Conservation (phyloP, 208 protist genomes). For the Acanthamoeba lenticulata region DNA sequence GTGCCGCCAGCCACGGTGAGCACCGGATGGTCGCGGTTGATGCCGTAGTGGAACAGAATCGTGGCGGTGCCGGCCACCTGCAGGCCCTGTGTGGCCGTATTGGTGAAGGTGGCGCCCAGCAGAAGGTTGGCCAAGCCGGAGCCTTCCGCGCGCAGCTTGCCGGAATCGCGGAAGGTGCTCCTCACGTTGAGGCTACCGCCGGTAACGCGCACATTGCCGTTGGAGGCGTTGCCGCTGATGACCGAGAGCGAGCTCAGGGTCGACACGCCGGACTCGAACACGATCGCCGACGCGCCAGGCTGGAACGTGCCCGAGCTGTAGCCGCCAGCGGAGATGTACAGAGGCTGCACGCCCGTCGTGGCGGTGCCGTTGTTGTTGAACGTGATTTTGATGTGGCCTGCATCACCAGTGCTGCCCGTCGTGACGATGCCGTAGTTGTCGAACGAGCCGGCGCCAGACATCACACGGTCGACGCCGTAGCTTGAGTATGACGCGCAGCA, state of each 20-base stretch:
- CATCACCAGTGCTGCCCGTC: not conserved
- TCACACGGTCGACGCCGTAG: not conserved
- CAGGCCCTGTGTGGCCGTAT: not conserved
- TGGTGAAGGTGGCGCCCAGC: conserved; percentile 22
- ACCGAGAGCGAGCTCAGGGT: not conserved
- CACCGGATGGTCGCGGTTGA: not conserved
- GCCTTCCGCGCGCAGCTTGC: not conserved
- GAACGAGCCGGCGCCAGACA: not conserved
- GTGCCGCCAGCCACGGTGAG: not conserved
- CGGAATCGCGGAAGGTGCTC: not conserved
- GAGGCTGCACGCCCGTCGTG: not conserved
- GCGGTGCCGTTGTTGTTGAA: conserved; percentile 68
- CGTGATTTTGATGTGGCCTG: not conserved
- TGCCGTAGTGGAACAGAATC: conserved; percentile 5
- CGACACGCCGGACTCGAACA: conserved; percentile 18
- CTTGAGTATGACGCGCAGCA: not conserved
- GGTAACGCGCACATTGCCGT: not conserved
- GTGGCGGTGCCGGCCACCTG: not conserved
- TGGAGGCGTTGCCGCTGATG: not conserved
- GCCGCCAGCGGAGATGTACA: conserved; percentile 22
- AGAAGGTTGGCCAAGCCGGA: not conserved
- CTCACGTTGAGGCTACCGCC: conserved; percentile 41
- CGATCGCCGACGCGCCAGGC: not conserved
- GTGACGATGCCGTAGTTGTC: conserved; percentile 53
- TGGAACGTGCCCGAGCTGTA: conserved; percentile 62